These are phyloP conservation scores for Penicillium sp. DNA, from an alignment of 2,329 filamentous ascomycete genomes.

Conservation along the genomic window DNA sequence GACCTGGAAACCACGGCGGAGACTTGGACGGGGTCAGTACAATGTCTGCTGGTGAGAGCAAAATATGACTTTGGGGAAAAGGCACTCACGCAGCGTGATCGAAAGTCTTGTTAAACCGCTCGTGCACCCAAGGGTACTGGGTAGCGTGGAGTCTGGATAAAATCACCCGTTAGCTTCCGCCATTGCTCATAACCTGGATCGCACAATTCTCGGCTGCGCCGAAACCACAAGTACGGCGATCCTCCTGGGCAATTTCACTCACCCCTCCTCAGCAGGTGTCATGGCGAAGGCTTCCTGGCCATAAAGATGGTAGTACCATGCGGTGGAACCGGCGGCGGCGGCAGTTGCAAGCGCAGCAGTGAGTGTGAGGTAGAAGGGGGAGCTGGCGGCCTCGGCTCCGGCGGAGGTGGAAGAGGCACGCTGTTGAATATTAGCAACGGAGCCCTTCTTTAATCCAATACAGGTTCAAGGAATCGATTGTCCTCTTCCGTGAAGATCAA, in stretches of 20 bases:
- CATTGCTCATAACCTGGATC: conserved; percentile 17
- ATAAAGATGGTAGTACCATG: conserved; percentile 97
- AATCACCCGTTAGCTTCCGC: conserved; percentile 25
- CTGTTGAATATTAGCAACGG: conserved; percentile 44
- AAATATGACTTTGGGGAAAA: conserved; percentile 7
- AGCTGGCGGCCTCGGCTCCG: conserved; percentile 66
- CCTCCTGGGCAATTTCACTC: conserved; percentile 50
- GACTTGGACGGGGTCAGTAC: conserved; percentile 53
- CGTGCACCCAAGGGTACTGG: conserved; percentile 92
- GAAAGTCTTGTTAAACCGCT: conserved; percentile 89
- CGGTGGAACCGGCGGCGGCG: conserved; percentile 81
- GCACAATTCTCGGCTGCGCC: conserved; percentile 27
- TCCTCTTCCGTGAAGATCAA: conserved; percentile 28
- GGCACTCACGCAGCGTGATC: conserved; percentile 87
- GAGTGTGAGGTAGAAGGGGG: conserved; percentile 78
- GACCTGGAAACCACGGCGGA: conserved; percentile 98
- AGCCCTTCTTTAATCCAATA: conserved; percentile 32
- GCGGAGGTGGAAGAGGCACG: conserved; percentile 69
- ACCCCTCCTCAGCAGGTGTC: conserved; percentile 98
- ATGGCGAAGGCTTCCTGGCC: conserved; percentile 82
- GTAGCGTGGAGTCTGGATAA: conserved; percentile 77
- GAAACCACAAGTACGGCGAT: conserved; percentile 19
- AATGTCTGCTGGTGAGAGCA: background rate
- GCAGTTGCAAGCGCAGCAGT: conserved; percentile 83
- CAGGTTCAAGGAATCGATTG: conserved; percentile 27